Base-by-base conservation (phyloP, 352 stramenopile genomes). In the Phytophthora citricola region DNA sequence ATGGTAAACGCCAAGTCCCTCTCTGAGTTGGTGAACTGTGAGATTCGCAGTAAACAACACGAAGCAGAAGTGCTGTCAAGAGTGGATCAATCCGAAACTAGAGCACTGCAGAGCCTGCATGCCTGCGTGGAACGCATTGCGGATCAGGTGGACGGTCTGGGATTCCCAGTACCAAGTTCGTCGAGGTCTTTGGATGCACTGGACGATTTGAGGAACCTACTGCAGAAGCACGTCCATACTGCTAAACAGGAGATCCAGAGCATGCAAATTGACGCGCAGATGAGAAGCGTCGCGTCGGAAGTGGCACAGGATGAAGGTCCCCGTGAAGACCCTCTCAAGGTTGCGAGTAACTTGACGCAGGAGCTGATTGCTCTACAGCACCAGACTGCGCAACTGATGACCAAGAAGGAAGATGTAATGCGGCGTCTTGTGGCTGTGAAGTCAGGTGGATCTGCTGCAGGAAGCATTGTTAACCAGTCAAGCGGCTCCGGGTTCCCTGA, bases 201-300 rank as follows among this genome's bases (percentile, higher is more conserved):
- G 1, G 77, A 90, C n/a, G 83, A 90, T 34, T 61, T 92, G 26
- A 69, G 61, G 27, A 89, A 79, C 26, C 41, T 90, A 32, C 56
- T 92, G 43, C 66, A 75, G 29, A 76, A 69, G 29, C 77, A 89
- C 32, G 72, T 84, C 11, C 78, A 85, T 34, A 55, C 75, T 0
- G 54, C 78, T 17, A 86, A 81, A 49, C 81, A 89, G 55, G 83
- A 92, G 50, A 87, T 92, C 27, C 83, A 92, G 61, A 88, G 66
- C 34, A 67, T 90, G 51, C 73, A 92, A 68, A 90, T 90, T 62
- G 68, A 78, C 24, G 75, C 72, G 15, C 77, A 86, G 55, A 92
- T 90, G 81, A 69, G 72, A 26, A 82, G 64, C 40, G 75, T 86
- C 9, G 76, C 77, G 12, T 79, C 77, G 5, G 79, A 90, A 45